Evolutionary conservation across 1,284 basidiomycete genomes (phyloP).

Genomic region (Chalciporus sp.): DNA sequence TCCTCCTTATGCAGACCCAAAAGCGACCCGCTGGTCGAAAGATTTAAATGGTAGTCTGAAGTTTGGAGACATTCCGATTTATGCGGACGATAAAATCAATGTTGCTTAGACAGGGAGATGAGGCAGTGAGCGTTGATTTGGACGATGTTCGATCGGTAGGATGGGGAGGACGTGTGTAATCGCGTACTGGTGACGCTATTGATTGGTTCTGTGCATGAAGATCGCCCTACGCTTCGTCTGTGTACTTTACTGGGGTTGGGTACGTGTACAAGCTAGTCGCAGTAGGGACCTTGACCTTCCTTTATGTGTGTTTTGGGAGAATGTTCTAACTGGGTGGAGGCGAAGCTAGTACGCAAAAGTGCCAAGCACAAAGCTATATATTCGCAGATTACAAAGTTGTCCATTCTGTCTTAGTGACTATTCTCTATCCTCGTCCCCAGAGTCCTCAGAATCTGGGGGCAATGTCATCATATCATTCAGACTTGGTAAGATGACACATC

Average conservation of each 20-base stretch:
- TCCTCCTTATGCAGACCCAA: conserved; percentile 25
- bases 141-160: conserved; percentile 9
- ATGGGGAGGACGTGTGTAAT: neutral
- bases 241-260: no score
- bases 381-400: neutral
- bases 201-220: neutral
- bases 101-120: conserved; percentile 5
- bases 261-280: neutral
- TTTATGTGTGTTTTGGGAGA: no score
- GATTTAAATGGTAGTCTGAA: conserved; percentile 18
- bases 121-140: neutral
- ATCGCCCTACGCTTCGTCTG: neutral
- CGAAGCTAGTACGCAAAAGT: no score
- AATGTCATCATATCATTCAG: conserved; percentile 69
- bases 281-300: no score
- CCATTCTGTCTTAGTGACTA: conserved; percentile 7
- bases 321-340: no score
- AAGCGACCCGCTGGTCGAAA: conserved; percentile 16
- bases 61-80: conserved; percentile 40
- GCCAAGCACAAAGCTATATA: neutral
- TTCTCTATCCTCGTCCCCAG: conserved; percentile 3
- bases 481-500: conserved; percentile 38
- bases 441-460: conserved; percentile 30
- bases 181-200: neutral
- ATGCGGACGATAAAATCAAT: conserved; percentile 27